These are phyloP conservation scores for Talaromyces marneffei DNA, from an alignment of 2,329 filamentous ascomycete genomes.

Conservation along the genomic window DNA sequence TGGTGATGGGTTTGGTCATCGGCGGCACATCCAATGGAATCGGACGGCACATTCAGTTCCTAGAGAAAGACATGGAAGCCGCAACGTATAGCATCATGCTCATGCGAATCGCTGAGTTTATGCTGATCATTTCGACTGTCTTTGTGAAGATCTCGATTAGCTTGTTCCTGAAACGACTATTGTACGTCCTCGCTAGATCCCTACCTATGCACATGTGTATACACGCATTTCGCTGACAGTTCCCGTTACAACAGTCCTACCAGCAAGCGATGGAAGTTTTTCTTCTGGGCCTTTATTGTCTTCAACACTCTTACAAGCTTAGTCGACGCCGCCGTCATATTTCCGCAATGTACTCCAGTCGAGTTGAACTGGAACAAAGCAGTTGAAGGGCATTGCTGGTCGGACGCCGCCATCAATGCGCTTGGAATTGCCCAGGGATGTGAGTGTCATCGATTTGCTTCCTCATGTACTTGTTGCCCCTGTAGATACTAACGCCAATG, in stretches of 20 bases:
- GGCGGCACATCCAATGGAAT: conserved; percentile 2
- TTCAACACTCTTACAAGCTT: conserved; percentile 17
- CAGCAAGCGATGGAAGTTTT: conserved; percentile 13
- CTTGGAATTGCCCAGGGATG: conserved; percentile 10
- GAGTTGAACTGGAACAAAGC: conserved; percentile 11
- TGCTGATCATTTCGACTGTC: conserved; percentile 16
- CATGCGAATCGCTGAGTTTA: conserved; percentile 15
- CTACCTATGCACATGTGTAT: background rate
- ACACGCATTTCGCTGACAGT: background rate
- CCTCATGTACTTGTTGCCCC: background rate
- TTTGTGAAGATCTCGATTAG: conserved; percentile 18
- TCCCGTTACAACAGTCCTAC: conserved; percentile 1
- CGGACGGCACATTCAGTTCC: conserved; percentile 1
- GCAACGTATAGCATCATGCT: conserved; percentile 15
- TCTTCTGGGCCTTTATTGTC: conserved; percentile 18
- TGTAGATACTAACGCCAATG: background rate
- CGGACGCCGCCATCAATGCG: conserved; percentile 10
- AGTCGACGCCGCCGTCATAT: conserved; percentile 10
- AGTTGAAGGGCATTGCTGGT: conserved; percentile 11
- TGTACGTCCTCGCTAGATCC: conserved; percentile 8
- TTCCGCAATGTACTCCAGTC: conserved; percentile 10
- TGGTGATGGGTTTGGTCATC: conserved; percentile 11
- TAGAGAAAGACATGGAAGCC: background rate
- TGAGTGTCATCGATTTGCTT: background rate
- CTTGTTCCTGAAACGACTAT: conserved; percentile 16